phyloP scores from a whole-genome alignment of 1,284 basidiomycete genomes.

The Leccinum fuscescens region DNA sequence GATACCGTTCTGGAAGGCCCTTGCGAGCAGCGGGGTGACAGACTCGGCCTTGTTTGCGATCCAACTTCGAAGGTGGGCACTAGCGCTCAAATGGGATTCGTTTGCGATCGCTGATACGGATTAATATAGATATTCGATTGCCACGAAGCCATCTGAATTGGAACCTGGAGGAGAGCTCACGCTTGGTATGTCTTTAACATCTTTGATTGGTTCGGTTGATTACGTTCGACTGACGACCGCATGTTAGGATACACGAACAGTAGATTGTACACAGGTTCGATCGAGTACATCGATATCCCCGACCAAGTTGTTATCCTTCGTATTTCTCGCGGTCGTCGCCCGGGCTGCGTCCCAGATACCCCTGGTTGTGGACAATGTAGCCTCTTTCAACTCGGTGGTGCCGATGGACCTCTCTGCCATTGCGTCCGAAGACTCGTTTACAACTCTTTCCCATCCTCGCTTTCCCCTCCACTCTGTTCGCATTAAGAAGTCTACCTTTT shows the following conservation, averaged over 20 bases:
- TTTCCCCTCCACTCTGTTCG: slow-evolving; percentile 56
- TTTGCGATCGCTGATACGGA: not conserved
- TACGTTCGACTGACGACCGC: slow-evolving; percentile 10
- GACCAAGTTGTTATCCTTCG: slow-evolving; percentile 7
- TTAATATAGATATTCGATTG: slow-evolving; percentile 28
- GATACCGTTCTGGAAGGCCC: slow-evolving; percentile 40
- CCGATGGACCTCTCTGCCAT: slow-evolving; percentile 28
- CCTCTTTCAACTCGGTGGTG: not conserved
- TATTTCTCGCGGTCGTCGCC: slow-evolving; percentile 4
- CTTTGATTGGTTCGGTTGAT: not conserved
- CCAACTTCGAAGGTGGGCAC: slow-evolving; percentile 36
- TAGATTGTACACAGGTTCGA: slow-evolving; percentile 38
- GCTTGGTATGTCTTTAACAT: slow-evolving; percentile 20
- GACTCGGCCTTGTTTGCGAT: slow-evolving; percentile 37
- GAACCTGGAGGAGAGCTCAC: slow-evolving; percentile 34
- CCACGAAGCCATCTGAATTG: slow-evolving; percentile 14
- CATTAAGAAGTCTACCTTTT: slow-evolving; percentile 56
- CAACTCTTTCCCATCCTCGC: slow-evolving; percentile 43
- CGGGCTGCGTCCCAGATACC: slow-evolving; percentile 10
- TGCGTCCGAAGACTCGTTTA: slow-evolving; percentile 38
- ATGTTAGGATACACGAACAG: slow-evolving; percentile 39
- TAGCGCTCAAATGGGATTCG: not conserved
- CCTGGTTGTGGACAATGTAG: slow-evolving; percentile 2
- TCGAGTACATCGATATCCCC: slow-evolving; percentile 37
- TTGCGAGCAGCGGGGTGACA: slow-evolving; percentile 38